Base-by-base conservation (phyloP, 225 moss, liverwort and hornwort species). In the Polytrichum commune region DNA sequence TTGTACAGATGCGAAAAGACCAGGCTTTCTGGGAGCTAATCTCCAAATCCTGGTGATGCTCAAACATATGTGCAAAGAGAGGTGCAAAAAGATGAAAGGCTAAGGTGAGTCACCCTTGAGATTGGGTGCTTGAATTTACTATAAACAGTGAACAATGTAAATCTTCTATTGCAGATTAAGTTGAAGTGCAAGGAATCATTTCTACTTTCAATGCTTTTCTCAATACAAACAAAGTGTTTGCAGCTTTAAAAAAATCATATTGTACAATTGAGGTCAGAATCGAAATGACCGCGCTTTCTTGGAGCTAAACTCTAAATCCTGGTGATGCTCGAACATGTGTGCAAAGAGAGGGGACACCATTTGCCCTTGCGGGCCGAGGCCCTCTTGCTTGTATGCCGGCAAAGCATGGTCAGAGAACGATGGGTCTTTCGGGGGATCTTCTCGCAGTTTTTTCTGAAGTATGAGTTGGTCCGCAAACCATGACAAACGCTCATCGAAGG, bases 391-490 rank as follows among this genome's bases (percentile, higher is more conserved):
- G 64, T 81, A 68, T 7, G 70, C 73, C 5, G 88, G 80, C 27
- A 76, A 66, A 0, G 70, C 77, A 68, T 86, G 88, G 20, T 86
- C 78, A 1, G 83, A 86, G 71, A 86, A 85, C 2, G 83, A 58
- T 0, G 85, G 88, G 24, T 86, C 72, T 67, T 81, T 81, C 53
- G 85, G 85, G 65, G 81, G 84, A 66, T 84, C 76, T 4, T 96
- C 92, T n/a, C 93, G 81, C 5, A 90, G 74, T 55, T 77, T 88
- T 62, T 83, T 93, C 38, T 96, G 93, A 16, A 83, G 68, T 38
- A 96, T 92, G 27, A 96, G 67, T 66, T 96, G 96, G 69, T 93
- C 88, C n/a, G 96, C 96, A 79, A 96, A 96, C 93, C 90, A 93
- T 2, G 93, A 83, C 10, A 96, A 77, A 3, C 95, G 82, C 0